Conservation (phyloP, 768 basidiomycete species). For the Cystofilobasidium bisporidii region DNA sequence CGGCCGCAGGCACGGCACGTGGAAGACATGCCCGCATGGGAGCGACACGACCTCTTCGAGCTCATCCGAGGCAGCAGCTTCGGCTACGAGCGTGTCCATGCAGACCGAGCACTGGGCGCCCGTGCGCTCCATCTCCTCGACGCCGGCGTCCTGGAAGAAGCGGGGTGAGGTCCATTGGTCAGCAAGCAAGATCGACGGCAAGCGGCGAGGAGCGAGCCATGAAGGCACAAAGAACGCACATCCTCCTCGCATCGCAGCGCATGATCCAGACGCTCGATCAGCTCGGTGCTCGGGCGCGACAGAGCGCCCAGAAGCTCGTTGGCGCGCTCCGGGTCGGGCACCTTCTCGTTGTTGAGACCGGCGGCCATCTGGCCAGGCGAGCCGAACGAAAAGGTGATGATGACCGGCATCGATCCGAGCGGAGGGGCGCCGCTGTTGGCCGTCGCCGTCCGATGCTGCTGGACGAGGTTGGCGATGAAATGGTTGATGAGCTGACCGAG, state of each 20-base stretch:
- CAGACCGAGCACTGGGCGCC: conserved; percentile 18
- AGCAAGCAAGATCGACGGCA: background rate
- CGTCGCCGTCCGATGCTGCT: background rate
- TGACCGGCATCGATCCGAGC: background rate
- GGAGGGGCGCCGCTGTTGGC: background rate
- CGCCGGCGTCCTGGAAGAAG: background rate
- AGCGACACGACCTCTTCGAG: conserved; percentile 2
- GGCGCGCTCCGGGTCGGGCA: conserved; percentile 23
- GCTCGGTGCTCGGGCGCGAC: conserved; percentile 1
- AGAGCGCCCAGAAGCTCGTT: conserved; percentile 17
- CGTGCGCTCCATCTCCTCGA: background rate
- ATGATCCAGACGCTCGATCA: conserved; percentile 16
- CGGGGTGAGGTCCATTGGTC: background rate
- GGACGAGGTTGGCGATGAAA: conserved; percentile 9
- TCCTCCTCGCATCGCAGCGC: conserved; percentile 16
- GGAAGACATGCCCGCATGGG: conserved; percentile 15
- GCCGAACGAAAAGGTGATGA: conserved; percentile 23
- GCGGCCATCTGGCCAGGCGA: conserved; percentile 4
- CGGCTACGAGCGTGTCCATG: conserved; percentile 6
- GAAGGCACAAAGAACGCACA: background rate
- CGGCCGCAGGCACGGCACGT: background rate
- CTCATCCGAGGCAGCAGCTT: background rate
- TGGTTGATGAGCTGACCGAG: conserved; percentile 6
- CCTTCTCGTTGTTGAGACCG: conserved; percentile 7
- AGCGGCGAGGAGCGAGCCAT: background rate